phyloP scores from a whole-genome alignment of 108 stramenopile genomes.

The Aurantiochytrium sp. region DNA sequence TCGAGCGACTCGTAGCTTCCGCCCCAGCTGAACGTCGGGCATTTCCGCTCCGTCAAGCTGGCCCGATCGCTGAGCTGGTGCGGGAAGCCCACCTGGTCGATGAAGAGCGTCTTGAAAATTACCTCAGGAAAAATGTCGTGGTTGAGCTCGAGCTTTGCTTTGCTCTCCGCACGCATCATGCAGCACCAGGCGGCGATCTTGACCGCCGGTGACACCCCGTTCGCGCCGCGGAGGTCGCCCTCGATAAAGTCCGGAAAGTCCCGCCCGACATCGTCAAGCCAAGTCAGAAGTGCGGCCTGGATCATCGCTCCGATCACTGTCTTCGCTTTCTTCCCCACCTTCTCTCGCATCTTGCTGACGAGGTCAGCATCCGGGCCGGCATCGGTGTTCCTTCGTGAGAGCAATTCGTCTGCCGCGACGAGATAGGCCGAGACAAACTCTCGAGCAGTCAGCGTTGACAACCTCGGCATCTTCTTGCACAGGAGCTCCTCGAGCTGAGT shows the following conservation, averaged over 20 bases:
- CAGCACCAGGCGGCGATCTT: conserved; percentile 17
- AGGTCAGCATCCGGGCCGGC: too few relatives aligned
- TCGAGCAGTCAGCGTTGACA: conserved; percentile 12
- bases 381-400: too few relatives aligned
- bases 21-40: conserved; percentile 24
- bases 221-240: background rate
- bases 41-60: background rate
- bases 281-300: conserved; percentile 13
- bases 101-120: conserved; percentile 9
- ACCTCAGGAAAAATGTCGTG: background rate
- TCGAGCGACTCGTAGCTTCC: conserved; percentile 27
- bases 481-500: conserved; percentile 18
- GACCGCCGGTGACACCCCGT: conserved; percentile 5
- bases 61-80: conserved; percentile 25
- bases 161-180: conserved; percentile 25
- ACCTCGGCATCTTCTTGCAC: conserved; percentile 25
- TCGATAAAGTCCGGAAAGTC: conserved; percentile 29
- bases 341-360: background rate
- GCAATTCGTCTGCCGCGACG: background rate
- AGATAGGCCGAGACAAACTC: conserved; percentile 7
- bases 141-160: background rate
- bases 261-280: background rate
- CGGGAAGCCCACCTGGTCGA: conserved; percentile 29
- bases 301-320: conserved; percentile 4
- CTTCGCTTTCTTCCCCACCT: background rate